A percentile compares a stretch with the other conserved stretches of the same genome.
Conservation (phyloP, 2,329 filamentous ascomycete species). For the Sclerotinia sclerotiorum region DNA sequence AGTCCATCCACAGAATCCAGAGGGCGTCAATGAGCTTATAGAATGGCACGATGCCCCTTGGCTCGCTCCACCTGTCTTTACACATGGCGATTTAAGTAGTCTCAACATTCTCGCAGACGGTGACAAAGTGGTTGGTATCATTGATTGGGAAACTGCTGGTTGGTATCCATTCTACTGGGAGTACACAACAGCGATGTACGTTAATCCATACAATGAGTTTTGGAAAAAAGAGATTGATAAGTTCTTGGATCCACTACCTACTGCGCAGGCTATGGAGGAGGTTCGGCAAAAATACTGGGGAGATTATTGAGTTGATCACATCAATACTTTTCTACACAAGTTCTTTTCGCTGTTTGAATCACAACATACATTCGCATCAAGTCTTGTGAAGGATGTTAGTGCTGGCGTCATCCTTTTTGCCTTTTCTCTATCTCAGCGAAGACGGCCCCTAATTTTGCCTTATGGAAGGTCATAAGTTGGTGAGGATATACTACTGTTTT, state of each 20-base stretch:
- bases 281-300: constrained; percentile 22
- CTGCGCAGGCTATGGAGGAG: constrained; percentile 42
- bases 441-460: too few species aligned
- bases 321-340: not conserved
- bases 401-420: too few species aligned
- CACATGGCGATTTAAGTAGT: constrained; percentile 50
- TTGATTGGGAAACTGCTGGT: constrained; percentile 46
- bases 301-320: not conserved
- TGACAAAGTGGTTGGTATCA: constrained; percentile 44
- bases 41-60: constrained; percentile 26
- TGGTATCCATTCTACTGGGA: constrained; percentile 47
- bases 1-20: constrained; percentile 6
- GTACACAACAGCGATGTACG: constrained; percentile 41
- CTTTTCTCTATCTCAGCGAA: too few species aligned
- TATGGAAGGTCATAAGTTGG: too few species aligned
- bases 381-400: too few species aligned
- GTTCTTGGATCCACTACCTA: constrained; percentile 1
- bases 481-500: too few species aligned
- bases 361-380: too few species aligned
- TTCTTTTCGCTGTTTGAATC: not conserved
- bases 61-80: constrained; percentile 32
- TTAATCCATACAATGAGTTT: not conserved
- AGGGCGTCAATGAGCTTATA: constrained; percentile 27
- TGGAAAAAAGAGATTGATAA: not conserved
- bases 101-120: constrained; percentile 47